Evolutionary conservation across 257 asterid species (phyloP).

Genomic region (Cynanchum wilfordii): DNA sequence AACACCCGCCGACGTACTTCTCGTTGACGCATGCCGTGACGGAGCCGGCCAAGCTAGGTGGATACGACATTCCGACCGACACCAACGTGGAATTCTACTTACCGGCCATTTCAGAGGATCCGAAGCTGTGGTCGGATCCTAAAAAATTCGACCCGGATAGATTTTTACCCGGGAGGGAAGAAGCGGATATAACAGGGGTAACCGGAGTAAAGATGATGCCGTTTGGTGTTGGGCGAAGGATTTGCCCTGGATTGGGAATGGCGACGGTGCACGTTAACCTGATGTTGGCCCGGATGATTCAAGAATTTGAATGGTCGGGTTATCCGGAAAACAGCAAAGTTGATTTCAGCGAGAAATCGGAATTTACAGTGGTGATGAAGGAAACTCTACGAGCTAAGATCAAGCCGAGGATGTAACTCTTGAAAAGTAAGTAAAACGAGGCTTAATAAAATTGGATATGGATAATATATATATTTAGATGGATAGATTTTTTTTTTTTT

Average conservation of each 20-base stretch:
- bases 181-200: conserved; percentile 79
- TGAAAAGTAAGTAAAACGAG: background rate
- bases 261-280: conserved; percentile 65
- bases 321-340: conserved; percentile 54
- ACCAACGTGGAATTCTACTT: conserved; percentile 56
- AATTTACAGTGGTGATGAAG: conserved; percentile 86
- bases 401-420: conserved; percentile 40
- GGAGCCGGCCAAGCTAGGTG: conserved; percentile 64
- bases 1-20: conserved; percentile 85
- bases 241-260: conserved; percentile 88
- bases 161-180: conserved; percentile 55
- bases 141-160: conserved; percentile 79
- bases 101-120: conserved; percentile 69
- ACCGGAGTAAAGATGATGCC: conserved; percentile 77
- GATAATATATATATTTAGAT: too few species aligned
- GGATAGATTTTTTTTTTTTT: too few species aligned
- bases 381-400: conserved; percentile 58
- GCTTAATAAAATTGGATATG: background rate
- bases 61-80: conserved; percentile 71
- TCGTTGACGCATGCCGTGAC: conserved; percentile 63
- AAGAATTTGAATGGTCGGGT: conserved; percentile 80
- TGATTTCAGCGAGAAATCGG: conserved; percentile 71
- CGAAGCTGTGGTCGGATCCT: conserved; percentile 68
- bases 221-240: conserved; percentile 83
- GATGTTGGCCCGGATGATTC: conserved; percentile 87